Evolutionary conservation across 2,329 filamentous ascomycete species (phyloP).

Genomic region (Clarireedia homoeocarpa): DNA sequence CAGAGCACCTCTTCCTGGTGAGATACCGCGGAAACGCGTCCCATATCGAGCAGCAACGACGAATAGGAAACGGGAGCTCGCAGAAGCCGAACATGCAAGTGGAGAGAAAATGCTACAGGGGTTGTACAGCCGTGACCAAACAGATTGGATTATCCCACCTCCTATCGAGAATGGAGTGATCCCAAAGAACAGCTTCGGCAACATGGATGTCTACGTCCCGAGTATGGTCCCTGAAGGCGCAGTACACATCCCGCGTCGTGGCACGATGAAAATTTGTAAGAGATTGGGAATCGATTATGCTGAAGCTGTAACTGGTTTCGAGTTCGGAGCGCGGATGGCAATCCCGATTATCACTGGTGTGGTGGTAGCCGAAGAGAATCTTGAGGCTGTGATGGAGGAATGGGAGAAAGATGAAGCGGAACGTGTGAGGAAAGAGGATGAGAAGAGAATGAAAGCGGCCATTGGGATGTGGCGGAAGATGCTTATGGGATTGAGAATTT

Average conservation of each 20-base stretch:
- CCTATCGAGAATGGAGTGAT: constrained; percentile 80
- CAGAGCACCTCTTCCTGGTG: constrained; percentile 61
- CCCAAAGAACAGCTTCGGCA: constrained; percentile 90
- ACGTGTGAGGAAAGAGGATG: constrained; percentile 68
- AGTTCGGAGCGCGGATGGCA: constrained; percentile 90
- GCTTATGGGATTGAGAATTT: constrained; percentile 74
- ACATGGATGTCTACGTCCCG: constrained; percentile 91
- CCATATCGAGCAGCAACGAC: constrained; percentile 87
- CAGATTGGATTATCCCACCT: constrained; percentile 88
- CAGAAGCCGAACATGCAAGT: constrained; percentile 67
- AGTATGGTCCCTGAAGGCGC: constrained; percentile 87
- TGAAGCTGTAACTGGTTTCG: constrained; percentile 91
- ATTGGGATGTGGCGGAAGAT: constrained; percentile 80
- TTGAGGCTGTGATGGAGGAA: constrained; percentile 66
- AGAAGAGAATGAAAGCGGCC: constrained; percentile 68
- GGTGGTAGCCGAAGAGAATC: constrained; percentile 76
- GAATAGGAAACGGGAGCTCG: constrained; percentile 79
- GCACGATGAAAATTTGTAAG: constrained; percentile 73
- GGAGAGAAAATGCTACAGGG: constrained; percentile 83
- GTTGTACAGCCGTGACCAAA: constrained; percentile 76
- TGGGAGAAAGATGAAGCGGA: constrained; percentile 73
- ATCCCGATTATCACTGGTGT: constrained; percentile 88
- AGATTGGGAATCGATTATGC: constrained; percentile 81
- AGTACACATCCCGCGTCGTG: constrained; percentile 72
- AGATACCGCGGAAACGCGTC: constrained; percentile 74